Base-by-base conservation (phyloP, 192 early-diverging fungal species). In the Glomus cerebriforme region DNA sequence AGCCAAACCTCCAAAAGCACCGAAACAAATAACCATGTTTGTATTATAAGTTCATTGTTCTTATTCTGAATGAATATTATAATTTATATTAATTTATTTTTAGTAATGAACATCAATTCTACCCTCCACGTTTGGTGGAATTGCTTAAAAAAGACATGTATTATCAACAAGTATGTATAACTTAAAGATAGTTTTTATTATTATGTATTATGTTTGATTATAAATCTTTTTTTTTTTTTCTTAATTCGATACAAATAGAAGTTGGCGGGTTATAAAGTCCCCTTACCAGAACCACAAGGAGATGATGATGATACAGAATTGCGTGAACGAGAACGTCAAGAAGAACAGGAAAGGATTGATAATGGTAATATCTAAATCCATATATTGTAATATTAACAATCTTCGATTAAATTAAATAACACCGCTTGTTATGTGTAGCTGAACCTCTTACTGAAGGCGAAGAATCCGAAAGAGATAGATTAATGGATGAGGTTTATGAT, bases 21-120 rank as follows among this genome's bases (percentile, higher is more conserved):
- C 90, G 27, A 93, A 92, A 80, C 87, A 90, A 80, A 87, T 91
- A 68, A 84, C 86, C 75, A 83, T 87, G 80, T 85, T 75, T 27
- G 81, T 81, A 12, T 58, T 19, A 45, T 58, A 27, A 35, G 10
- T 65, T 22, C 5, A 7, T 65, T 17, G 17, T 54, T 58, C 24
- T 19, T 47, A 34, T 54, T 63, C 34, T n/a, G n/a, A n/a, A n/a
- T n/a, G 19, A 27, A 26, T 19, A n/a, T 59, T 45, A 6, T 58
- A 2, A 32, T 32, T 34, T 26, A 15, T 81, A 32, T 22, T 71
- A 26, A 69, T n/a, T n/a, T 83, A 73, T 79, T 78, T 47, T 17
- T 77, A 92, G 89, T 24, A 86, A 92, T 39, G 97, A 99, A 81
- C 96, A 95, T 82, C 98, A 99, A 84, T 99, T 99, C 84, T 97